These are phyloP conservation scores for Plasmodium inui DNA, from an alignment of 169 alveolate genomes.

Conservation along the genomic window DNA sequence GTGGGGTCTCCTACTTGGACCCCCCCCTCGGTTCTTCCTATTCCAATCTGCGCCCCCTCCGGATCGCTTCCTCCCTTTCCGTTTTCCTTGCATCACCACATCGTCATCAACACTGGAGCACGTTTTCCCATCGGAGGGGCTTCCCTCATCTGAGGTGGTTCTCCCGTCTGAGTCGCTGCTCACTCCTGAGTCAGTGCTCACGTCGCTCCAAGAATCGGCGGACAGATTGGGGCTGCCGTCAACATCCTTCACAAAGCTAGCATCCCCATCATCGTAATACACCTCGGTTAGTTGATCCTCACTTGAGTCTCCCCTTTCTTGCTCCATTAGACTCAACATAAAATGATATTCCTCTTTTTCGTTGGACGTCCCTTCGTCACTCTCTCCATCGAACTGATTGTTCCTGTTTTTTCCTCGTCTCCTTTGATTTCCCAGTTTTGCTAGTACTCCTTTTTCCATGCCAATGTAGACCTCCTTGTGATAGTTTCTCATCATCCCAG, in stretches of 20 bases:
- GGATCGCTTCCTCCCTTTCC: neutral
- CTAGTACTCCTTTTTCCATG: constrained; percentile 15
- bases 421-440: neutral
- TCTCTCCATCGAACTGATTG: neutral
- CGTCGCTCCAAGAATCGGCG: neutral
- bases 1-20: neutral
- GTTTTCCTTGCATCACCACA: neutral
- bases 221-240: neutral
- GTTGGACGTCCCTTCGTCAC: neutral
- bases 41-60: neutral
- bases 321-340: constrained; percentile 23
- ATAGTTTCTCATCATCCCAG: constrained; percentile 8
- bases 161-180: neutral
- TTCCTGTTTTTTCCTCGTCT: neutral
- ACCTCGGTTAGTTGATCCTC: neutral
- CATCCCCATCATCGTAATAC: neutral
- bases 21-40: neutral
- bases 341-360: constrained; percentile 7
- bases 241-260: neutral
- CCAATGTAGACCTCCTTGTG: constrained; percentile 17
- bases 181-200: neutral
- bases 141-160: neutral
- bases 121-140: neutral
- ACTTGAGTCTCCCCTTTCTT: constrained; percentile 9
- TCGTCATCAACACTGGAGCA: neutral